Percentiles rank a stretch among this genome's conserved stretches.
Conservation (phyloP, 768 basidiomycete species). For the Leccinum boreale region DNA sequence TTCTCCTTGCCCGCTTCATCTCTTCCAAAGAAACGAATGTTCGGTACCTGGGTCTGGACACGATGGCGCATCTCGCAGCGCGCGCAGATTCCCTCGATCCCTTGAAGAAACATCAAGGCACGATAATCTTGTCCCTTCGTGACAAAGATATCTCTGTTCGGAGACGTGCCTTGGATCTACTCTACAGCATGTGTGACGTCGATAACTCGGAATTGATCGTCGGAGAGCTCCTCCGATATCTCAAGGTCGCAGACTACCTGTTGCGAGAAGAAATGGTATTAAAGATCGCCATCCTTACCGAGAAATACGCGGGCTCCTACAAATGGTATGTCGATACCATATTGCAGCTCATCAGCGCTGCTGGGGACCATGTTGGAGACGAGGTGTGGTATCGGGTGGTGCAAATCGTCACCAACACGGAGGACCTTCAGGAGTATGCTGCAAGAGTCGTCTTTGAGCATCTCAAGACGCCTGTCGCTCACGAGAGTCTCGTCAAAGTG, state of each 20-base stretch:
- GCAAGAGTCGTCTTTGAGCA: constrained; percentile 90
- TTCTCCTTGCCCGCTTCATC: constrained; percentile 92
- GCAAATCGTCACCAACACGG: constrained; percentile 97
- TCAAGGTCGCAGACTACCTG: constrained; percentile 95
- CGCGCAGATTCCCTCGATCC: constrained; percentile 87
- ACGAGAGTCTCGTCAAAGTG: constrained; percentile 94
- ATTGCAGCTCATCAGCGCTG: constrained; percentile 90
- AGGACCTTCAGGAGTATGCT: constrained; percentile 95
- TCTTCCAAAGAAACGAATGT: constrained; percentile 99
- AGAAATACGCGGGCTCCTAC: constrained; percentile 95
- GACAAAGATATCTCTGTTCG: constrained; percentile 98
- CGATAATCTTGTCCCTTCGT: constrained; percentile 89
- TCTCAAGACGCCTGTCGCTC: constrained; percentile 77
- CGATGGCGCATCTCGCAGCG: constrained; percentile 97
- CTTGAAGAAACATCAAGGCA: constrained; percentile 93
- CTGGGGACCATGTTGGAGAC: constrained; percentile 98
- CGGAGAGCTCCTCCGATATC: constrained; percentile 89
- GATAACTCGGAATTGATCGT: constrained; percentile 96
- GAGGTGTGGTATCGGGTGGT: constrained; percentile 99
- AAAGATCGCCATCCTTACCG: constrained; percentile 98
- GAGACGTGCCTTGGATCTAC: constrained; percentile 86
- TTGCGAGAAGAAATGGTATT: constrained; percentile 98
- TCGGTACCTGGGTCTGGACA: constrained; percentile 94
- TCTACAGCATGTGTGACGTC: constrained; percentile 99
- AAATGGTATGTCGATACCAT: constrained; percentile 99